Conservation (phyloP, 2,329 filamentous ascomycete species). For the Arachnomyces sp. region DNA sequence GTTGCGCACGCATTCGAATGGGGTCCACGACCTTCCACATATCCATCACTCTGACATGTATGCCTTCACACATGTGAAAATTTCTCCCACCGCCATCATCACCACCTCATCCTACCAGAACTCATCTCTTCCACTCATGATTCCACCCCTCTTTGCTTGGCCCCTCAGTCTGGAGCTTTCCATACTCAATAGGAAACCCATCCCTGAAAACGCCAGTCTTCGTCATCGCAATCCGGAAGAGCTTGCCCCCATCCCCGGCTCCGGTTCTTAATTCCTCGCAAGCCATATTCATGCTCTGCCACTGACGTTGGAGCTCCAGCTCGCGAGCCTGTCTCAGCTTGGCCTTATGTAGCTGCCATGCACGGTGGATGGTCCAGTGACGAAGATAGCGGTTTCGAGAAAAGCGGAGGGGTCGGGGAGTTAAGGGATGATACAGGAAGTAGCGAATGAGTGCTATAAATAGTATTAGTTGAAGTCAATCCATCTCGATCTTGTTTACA, state of each 20-base stretch:
- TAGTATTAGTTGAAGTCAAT: not conserved
- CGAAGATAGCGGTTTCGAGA: conserved; percentile 77
- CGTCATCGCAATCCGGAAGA: conserved; percentile 83
- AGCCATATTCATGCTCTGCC: conserved; percentile 72
- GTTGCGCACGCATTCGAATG: no score
- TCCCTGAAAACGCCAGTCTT: conserved; percentile 75
- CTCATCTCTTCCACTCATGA: conserved; percentile 70
- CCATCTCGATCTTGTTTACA: not conserved
- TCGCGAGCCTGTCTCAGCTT: conserved; percentile 57
- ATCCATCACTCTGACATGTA: not conserved
- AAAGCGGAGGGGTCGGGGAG: conserved; percentile 74
- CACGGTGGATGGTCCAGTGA: conserved; percentile 98
- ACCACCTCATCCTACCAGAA: not conserved
- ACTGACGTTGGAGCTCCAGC: conserved; percentile 66
- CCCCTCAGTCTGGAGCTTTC: conserved; percentile 62
- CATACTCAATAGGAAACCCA: conserved; percentile 86
- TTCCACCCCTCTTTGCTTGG: conserved; percentile 80
- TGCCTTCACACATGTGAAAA: not conserved
- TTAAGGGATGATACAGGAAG: conserved; percentile 59
- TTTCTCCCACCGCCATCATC: not conserved
- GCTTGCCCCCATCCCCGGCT: conserved; percentile 43
- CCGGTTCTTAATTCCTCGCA: conserved; percentile 69
- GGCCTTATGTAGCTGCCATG: conserved; percentile 74
- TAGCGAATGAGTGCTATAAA: conserved; percentile 56
- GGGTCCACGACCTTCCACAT: no score